These are phyloP conservation scores for Centaurea solstitialis DNA, from an alignment of 129 eudicot species.

Conservation along the genomic window DNA sequence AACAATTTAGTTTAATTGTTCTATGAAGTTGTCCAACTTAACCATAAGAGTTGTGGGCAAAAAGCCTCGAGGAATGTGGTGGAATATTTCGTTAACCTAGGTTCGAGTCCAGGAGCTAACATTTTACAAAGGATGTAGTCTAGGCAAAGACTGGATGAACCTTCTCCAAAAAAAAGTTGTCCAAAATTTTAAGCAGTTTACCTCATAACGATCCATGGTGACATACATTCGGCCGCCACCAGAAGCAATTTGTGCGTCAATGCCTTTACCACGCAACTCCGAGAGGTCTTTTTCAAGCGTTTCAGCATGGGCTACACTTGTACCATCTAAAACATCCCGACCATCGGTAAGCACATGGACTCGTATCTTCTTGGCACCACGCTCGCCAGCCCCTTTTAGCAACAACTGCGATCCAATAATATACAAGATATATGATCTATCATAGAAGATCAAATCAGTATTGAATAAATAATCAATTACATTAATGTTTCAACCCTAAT, in stretches of 20 bases:
- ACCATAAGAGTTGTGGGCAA: no score
- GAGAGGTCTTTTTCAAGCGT: slow-evolving; percentile 72
- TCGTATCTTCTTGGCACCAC: slow-evolving; percentile 72
- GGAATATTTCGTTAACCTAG: no score
- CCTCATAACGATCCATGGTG: slow-evolving; percentile 91
- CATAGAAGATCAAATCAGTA: not conserved
- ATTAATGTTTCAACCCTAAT: not conserved
- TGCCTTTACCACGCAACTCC: slow-evolving; percentile 55
- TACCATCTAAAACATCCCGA: slow-evolving; percentile 88
- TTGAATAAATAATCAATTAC: not conserved
- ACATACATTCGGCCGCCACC: slow-evolving; percentile 92
- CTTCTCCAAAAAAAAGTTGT: no score
- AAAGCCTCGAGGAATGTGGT: no score
- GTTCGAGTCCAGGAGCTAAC: no score
- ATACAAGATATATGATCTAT: not conserved
- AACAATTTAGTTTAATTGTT: no score
- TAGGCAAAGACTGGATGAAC: no score
- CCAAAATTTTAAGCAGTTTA: slow-evolving; percentile 10
- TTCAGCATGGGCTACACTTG: slow-evolving; percentile 70
- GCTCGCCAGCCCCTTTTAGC: slow-evolving; percentile 69
- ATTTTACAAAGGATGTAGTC: no score
- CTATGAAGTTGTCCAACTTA: no score
- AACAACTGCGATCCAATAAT: slow-evolving; percentile 46
- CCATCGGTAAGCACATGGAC: slow-evolving; percentile 78
- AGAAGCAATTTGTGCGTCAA: slow-evolving; percentile 73